Percentiles rank a stretch among this genome's conserved stretches.
phyloP scores from a whole-genome alignment of 352 stramenopile genomes.

The Globisporangium cederbergense region DNA sequence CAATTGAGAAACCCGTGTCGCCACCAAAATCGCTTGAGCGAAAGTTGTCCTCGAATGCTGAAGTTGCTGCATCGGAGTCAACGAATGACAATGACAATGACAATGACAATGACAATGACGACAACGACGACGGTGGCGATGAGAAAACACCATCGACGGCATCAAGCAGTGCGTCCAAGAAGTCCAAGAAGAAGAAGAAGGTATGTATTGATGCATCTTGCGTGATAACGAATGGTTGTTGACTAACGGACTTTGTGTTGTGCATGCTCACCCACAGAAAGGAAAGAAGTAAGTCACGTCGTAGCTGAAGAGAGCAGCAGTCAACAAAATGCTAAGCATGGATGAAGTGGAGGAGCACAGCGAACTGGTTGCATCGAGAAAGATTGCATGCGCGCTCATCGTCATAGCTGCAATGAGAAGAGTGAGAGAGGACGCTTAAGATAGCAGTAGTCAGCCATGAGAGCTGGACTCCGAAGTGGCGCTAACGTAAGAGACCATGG shows the following conservation, averaged over 20 bases:
- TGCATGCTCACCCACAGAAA: background rate
- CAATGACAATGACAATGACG: constrained; percentile 27
- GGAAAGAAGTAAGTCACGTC: constrained; percentile 5
- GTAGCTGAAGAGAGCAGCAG: background rate
- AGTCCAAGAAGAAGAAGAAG: constrained; percentile 78
- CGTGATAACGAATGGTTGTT: background rate
- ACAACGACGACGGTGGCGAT: constrained; percentile 28
- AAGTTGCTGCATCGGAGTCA: background rate
- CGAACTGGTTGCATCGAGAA: too few species aligned
- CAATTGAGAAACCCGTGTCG: constrained; percentile 19
- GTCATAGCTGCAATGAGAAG: background rate
- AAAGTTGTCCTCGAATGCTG: background rate
- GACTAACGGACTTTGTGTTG: background rate
- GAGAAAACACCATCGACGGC: constrained; percentile 25
- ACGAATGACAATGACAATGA: constrained; percentile 23
- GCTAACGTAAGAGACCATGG: background rate
- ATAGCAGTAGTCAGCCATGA: background rate
- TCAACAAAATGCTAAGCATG: too few species aligned
- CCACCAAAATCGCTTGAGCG: constrained; percentile 19
- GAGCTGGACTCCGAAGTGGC: background rate
- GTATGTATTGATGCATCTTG: constrained; percentile 15
- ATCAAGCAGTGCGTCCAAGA: constrained; percentile 35
- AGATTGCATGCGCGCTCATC: too few species aligned
- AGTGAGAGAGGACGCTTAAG: background rate
- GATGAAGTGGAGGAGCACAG: too few species aligned